phyloP scores from a whole-genome alignment of 1,284 basidiomycete genomes.

The Bondarzewia mesenterica region DNA sequence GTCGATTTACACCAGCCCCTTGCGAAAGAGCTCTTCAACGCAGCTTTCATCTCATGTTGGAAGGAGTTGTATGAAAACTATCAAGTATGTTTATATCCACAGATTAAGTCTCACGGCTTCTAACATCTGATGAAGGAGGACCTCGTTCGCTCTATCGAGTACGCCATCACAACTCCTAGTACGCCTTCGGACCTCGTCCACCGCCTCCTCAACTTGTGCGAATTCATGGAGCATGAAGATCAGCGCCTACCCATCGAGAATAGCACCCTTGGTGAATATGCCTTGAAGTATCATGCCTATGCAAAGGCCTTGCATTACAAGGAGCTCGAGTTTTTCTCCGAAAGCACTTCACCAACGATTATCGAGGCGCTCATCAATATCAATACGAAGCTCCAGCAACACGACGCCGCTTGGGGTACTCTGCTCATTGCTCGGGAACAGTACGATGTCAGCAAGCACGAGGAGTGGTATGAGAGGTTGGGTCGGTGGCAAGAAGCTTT shows the following conservation, averaged over 20 bases:
- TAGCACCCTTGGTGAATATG: slow-evolving; percentile 88
- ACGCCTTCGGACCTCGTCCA: slow-evolving; percentile 93
- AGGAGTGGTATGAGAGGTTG: slow-evolving; percentile 97
- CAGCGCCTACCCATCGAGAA: slow-evolving; percentile 94
- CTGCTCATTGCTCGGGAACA: slow-evolving; percentile 81
- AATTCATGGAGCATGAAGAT: slow-evolving; percentile 99
- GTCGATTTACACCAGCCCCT: slow-evolving; percentile 90
- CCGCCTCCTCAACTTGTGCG: slow-evolving; percentile 90
- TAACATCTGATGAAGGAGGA: slow-evolving; percentile 61
- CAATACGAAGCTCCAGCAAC: slow-evolving; percentile 96
- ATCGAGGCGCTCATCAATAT: slow-evolving; percentile 96
- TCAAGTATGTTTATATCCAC: slow-evolving; percentile 48
- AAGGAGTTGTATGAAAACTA: slow-evolving; percentile 93
- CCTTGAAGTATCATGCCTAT: slow-evolving; percentile 91
- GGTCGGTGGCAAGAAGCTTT: slow-evolving; percentile 96
- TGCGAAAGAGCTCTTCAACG: slow-evolving; percentile 95
- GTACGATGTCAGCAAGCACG: slow-evolving; percentile 82
- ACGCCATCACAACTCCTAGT: slow-evolving; percentile 74
- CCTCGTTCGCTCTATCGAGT: slow-evolving; percentile 86
- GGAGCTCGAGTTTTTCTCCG: slow-evolving; percentile 94
- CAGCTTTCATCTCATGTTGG: slow-evolving; percentile 98
- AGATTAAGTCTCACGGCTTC: slow-evolving; percentile 2
- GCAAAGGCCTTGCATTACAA: slow-evolving; percentile 99
- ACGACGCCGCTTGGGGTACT: slow-evolving; percentile 94
- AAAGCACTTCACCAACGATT: slow-evolving; percentile 72